phyloP scores from a whole-genome alignment of 306 rosid genomes.

The Amphicarpaea edgeworthii region DNA sequence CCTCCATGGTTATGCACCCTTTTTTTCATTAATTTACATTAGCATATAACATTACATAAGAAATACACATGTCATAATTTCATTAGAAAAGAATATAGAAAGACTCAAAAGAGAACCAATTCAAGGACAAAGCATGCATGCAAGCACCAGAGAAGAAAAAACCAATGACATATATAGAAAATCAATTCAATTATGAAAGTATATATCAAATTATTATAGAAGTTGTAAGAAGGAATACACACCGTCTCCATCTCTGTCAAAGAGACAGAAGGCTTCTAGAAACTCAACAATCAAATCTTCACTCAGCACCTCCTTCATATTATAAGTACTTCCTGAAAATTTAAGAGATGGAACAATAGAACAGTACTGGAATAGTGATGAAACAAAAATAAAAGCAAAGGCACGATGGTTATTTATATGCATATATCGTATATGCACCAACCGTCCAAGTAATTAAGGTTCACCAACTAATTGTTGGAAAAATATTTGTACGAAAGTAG shows the following conservation, averaged over 20 bases:
- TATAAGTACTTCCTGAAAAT: neutral
- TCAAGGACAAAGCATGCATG: neutral
- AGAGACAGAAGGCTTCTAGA: constrained; percentile 67
- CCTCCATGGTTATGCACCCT: constrained; percentile 75
- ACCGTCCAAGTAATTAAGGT: neutral
- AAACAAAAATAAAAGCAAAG: neutral
- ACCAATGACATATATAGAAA: no score
- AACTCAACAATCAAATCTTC: constrained; percentile 64
- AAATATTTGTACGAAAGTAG: neutral
- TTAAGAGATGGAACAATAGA: neutral
- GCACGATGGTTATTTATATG: neutral
- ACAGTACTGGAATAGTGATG: neutral
- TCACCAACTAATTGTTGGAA: neutral
- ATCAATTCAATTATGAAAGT: neutral
- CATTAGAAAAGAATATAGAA: neutral
- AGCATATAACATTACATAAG: neutral
- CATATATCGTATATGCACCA: neutral
- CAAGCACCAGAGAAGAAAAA: neutral
- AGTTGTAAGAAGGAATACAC: neutral
- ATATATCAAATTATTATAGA: neutral
- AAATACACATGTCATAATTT: neutral
- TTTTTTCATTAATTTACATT: constrained; percentile 11
- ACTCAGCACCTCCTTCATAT: constrained; percentile 47
- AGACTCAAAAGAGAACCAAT: neutral
- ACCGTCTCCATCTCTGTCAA: constrained; percentile 81